Evolutionary conservation across 164 flowering plant genomes (phyloP).

Genomic region (Cinnamomum chago): DNA sequence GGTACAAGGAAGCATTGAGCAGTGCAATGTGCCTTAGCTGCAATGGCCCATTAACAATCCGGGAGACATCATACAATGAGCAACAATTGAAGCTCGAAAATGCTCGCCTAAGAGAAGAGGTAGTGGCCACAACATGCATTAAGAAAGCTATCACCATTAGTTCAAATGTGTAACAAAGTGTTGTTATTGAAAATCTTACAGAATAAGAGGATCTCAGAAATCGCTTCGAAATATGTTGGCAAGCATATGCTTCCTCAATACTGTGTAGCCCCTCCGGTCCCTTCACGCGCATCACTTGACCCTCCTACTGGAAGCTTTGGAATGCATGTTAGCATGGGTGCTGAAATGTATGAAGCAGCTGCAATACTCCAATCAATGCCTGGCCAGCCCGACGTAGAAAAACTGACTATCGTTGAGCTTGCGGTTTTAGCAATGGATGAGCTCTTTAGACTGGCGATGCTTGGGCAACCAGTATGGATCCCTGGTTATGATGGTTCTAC

Average conservation of each 20-base stretch:
- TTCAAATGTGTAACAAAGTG: background rate
- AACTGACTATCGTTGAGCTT: slow-evolving; percentile 62
- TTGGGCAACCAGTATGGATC: slow-evolving; percentile 71
- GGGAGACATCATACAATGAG: slow-evolving; percentile 78
- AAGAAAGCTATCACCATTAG: background rate
- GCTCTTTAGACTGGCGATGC: slow-evolving; percentile 57
- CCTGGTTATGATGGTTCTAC: slow-evolving; percentile 32
- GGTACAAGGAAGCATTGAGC: slow-evolving; percentile 67
- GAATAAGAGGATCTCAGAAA: slow-evolving; percentile 80
- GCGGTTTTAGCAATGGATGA: slow-evolving; percentile 93
- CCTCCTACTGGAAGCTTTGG: slow-evolving; percentile 55
- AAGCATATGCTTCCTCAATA: slow-evolving; percentile 52
- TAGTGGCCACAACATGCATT: slow-evolving; percentile 8
- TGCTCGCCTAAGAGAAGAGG: slow-evolving; percentile 82
- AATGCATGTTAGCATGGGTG: slow-evolving; percentile 36
- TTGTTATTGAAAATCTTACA: slow-evolving; percentile 14
- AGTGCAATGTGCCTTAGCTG: slow-evolving; percentile 70
- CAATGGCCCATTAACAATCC: slow-evolving; percentile 65
- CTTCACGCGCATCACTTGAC: slow-evolving; percentile 53
- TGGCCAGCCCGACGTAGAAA: slow-evolving; percentile 46
- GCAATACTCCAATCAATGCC: slow-evolving; percentile 41
- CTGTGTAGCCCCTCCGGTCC: slow-evolving; percentile 22
- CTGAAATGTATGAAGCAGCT: slow-evolving; percentile 51
- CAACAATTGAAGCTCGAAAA: slow-evolving; percentile 73
- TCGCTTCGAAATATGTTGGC: slow-evolving; percentile 85